Conservation (phyloP, 1,284 basidiomycete genomes). For the Cryptococcus deneoformans region DNA sequence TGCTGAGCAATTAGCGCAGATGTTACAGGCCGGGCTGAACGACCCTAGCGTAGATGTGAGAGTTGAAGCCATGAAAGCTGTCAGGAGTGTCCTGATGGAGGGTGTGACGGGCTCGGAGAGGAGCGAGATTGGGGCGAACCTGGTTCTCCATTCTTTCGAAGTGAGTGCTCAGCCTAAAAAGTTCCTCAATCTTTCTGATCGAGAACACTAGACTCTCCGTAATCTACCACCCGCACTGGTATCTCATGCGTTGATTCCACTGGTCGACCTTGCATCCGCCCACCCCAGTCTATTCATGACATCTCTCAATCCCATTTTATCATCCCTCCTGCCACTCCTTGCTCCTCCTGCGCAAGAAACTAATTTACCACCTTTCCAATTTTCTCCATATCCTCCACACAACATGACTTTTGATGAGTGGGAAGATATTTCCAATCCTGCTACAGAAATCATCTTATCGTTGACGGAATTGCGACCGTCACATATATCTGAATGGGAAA, state of each 20-base stretch:
- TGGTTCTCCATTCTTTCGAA: constrained; percentile 29
- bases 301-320: constrained; percentile 61
- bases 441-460: constrained; percentile 41
- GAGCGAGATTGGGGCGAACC: constrained; percentile 22
- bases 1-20: constrained; percentile 28
- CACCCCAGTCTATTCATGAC: constrained; percentile 66
- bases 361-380: constrained; percentile 11
- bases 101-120: constrained; percentile 30
- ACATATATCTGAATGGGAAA: constrained; percentile 25
- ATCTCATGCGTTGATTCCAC: constrained; percentile 54
- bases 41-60: constrained; percentile 40
- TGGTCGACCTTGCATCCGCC: constrained; percentile 67
- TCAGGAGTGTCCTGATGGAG: constrained; percentile 30
- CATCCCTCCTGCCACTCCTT: constrained; percentile 55
- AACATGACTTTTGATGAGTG: constrained; percentile 61
- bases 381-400: constrained; percentile 28
- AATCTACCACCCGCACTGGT: constrained; percentile 26
- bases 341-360: constrained; percentile 25
- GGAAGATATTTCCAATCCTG: constrained; percentile 63
- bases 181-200: not conserved
- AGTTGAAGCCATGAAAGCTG: constrained; percentile 42
- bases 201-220: constrained; percentile 13
- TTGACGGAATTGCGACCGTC: constrained; percentile 30
- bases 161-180: constrained; percentile 14
- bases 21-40: constrained; percentile 36